Conservation (phyloP, 805 yeast species). For the Zygoascus ofunaensis region DNA sequence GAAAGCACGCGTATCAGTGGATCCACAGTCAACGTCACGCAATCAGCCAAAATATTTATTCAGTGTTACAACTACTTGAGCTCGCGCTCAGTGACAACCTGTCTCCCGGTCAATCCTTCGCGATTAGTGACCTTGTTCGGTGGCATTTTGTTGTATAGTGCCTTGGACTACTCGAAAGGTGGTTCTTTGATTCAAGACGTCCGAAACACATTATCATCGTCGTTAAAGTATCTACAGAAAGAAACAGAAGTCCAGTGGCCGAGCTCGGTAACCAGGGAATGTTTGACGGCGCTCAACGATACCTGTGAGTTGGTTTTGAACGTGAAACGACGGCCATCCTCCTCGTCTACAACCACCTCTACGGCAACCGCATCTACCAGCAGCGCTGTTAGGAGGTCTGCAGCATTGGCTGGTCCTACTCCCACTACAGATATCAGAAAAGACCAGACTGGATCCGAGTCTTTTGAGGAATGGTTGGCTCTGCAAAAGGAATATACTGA, state of each 20-base stretch:
- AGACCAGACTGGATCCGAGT: neutral
- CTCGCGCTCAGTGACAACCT: constrained; percentile 19
- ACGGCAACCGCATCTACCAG: neutral
- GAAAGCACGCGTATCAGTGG: constrained; percentile 12
- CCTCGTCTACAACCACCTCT: neutral
- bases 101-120: constrained; percentile 24
- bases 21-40: constrained; percentile 26
- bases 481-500: neutral
- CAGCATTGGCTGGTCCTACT: neutral
- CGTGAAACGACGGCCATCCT: neutral
- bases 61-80: constrained; percentile 23
- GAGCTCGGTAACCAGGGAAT: constrained; percentile 15
- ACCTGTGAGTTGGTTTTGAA: constrained; percentile 15
- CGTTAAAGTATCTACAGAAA: constrained; percentile 17
- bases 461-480: neutral
- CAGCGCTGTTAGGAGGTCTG: neutral
- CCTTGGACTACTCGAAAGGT: constrained; percentile 73
- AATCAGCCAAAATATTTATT: constrained; percentile 26
- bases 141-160: constrained; percentile 37
- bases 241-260: constrained; percentile 18
- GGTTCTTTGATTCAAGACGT: constrained; percentile 72
- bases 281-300: constrained; percentile 16
- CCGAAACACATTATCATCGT: constrained; percentile 39
- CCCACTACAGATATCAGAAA: neutral
- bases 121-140: constrained; percentile 19